Base-by-base conservation (phyloP, 495 filamentous ascomycete genomes). In the Astrocystis sublimbata region DNA sequence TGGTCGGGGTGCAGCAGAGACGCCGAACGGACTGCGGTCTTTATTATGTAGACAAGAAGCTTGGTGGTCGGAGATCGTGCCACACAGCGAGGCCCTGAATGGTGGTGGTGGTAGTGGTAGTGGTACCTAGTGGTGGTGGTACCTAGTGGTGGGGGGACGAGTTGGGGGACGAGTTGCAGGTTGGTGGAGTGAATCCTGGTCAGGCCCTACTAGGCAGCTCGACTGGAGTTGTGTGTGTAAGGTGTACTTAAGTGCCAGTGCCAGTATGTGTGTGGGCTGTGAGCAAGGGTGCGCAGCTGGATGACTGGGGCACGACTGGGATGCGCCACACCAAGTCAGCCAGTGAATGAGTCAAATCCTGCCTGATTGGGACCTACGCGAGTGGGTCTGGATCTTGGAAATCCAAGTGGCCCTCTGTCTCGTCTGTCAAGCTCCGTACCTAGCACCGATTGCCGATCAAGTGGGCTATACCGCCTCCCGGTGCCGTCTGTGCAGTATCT, bases 261-360 rank as follows among this genome's bases (percentile, higher is more conserved):
- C n/a, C n/a, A n/a, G n/a, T n/a, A n/a, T n/a, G n/a, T n/a, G 3
- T 23, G 42, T 15, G 23, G 24, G 13, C 38, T 26, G 13, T 3
- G 30, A 33, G 10, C 24, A 30, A 17, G 54, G 41, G n/a, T 6
- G 50, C 30, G 40, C 40, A 57, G 54, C 6, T 40, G 51, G 51
- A n/a, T 40, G 21, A 15, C 19, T 24, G 53, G 53, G 36, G 33
- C 33, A n/a, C 26, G 21, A 15, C 19, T 24, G 53, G 53, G 36
- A 21, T 21, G 36, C 28, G 54, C 54, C 42, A 47, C 28, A 58
- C 30, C 30, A 56, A 43, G 43, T 28, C 36, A 17, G 28, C 41
- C 54, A 58, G 28, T 26, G 15, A 47, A 47, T 46, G 41, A 47
- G 57, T 60, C 57, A 33, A 60, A 36, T 58, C 42, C 55, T 47